A percentile compares a stretch with the other conserved stretches of the same genome.
Conservation (phyloP, 805 yeast genomes). For the Suhomyces vadensis region DNA sequence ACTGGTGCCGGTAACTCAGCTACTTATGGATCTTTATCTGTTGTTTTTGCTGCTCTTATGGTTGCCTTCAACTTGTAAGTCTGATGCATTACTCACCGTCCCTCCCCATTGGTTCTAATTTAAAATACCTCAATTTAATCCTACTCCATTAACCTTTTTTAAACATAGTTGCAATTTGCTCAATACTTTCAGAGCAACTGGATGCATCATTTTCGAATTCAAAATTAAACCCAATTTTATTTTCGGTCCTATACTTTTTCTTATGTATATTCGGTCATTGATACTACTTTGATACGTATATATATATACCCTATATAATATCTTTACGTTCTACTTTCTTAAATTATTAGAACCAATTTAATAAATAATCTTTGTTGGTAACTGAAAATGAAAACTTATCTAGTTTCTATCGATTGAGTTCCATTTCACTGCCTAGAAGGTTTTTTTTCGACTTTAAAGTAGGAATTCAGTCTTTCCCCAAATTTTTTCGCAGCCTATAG, state of each 20-base stretch:
- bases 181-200: conserved; percentile 1
- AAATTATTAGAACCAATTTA: conserved; percentile 1
- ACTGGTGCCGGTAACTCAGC: conserved; percentile 11
- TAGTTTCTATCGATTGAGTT: not conserved
- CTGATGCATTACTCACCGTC: too few species aligned
- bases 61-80: conserved; percentile 13
- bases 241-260: conserved; percentile 5
- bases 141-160: conserved; percentile 1
- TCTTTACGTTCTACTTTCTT: conserved; percentile 1
- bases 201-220: conserved; percentile 3
- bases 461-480: not conserved
- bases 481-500: not conserved
- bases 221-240: conserved; percentile 1
- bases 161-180: not conserved
- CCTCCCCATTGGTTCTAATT: too few species aligned
- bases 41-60: conserved; percentile 11
- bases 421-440: not conserved
- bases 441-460: not conserved
- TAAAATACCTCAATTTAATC: too few species aligned
- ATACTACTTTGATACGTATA: not conserved
- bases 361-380: not conserved
- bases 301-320: conserved; percentile 3
- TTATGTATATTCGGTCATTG: not conserved
- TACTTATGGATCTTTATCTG: conserved; percentile 12
- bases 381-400: not conserved